Evolutionary conservation across 2,329 filamentous ascomycete genomes (phyloP).

Genomic region (Iodosphaeria phyllophila): DNA sequence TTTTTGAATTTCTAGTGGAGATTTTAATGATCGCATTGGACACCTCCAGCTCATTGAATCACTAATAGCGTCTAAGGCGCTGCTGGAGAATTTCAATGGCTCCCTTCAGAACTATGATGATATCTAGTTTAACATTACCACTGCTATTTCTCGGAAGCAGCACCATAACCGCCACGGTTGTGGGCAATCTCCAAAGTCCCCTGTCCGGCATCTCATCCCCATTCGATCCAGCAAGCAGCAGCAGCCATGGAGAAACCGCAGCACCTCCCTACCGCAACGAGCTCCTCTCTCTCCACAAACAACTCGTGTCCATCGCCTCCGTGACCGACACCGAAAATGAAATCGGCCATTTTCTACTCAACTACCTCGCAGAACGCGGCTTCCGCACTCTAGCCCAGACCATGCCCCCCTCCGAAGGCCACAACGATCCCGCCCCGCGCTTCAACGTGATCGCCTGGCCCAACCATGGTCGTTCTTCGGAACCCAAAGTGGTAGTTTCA

Average conservation of each 20-base stretch:
- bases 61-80: too few species aligned
- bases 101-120: too few species aligned
- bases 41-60: too few species aligned
- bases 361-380: slow-evolving; percentile 36
- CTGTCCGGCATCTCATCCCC: too few species aligned
- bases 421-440: slow-evolving; percentile 22
- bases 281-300: slow-evolving; percentile 55
- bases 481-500: slow-evolving; percentile 45
- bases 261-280: slow-evolving; percentile 19
- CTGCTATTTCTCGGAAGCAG: too few species aligned
- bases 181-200: too few species aligned
- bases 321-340: slow-evolving; percentile 49
- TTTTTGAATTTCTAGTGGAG: too few species aligned
- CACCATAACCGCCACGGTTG: too few species aligned
- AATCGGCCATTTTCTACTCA: slow-evolving; percentile 48
- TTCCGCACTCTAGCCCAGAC: slow-evolving; percentile 25
- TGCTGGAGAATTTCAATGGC: too few species aligned
- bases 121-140: too few species aligned
- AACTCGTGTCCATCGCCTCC: slow-evolving; percentile 57
- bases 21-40: too few species aligned
- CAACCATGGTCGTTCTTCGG: slow-evolving; percentile 23
- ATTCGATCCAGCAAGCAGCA: too few species aligned
- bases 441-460: slow-evolving; percentile 65
- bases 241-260: slow-evolving; percentile 2
- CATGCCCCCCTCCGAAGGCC: slow-evolving; percentile 9